Evolutionary conservation across 495 filamentous ascomycete genomes (phyloP).

Genomic region (Cetradonia linearis): DNA sequence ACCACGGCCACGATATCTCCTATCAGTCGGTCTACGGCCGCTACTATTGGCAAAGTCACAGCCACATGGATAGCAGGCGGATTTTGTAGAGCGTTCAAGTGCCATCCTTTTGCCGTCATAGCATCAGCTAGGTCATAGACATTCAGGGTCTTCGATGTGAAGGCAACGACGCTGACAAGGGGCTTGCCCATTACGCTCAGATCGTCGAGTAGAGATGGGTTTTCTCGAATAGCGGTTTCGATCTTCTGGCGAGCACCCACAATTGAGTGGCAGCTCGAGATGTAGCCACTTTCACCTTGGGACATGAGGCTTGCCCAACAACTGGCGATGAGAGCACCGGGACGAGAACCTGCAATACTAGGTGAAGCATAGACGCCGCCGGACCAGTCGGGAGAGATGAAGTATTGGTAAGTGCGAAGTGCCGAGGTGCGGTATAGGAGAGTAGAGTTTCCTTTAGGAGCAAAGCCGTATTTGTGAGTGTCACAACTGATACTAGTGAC

Average conservation of each 20-base stretch:
- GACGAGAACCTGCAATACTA: constrained; percentile 78
- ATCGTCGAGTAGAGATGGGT: constrained; percentile 55
- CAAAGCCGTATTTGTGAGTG: constrained; percentile 98
- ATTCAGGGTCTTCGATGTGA: constrained; percentile 64
- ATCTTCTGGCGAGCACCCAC: constrained; percentile 81
- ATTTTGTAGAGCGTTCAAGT: constrained; percentile 85
- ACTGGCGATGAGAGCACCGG: constrained; percentile 85
- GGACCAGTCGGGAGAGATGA: constrained; percentile 87
- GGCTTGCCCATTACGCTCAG: constrained; percentile 76
- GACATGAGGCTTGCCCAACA: constrained; percentile 88
- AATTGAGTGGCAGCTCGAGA: constrained; percentile 72
- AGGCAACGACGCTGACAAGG: constrained; percentile 82
- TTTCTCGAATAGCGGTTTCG: constrained; percentile 57
- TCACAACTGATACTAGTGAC: constrained; percentile 94
- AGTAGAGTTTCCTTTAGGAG: constrained; percentile 90
- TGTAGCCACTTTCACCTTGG: constrained; percentile 82
- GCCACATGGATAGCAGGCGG: constrained; percentile 94
- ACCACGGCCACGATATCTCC: constrained; percentile 68
- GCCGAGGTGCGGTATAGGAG: constrained; percentile 74
- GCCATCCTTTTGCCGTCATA: constrained; percentile 78
- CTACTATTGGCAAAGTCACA: constrained; percentile 82
- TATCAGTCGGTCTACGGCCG: constrained; percentile 65
- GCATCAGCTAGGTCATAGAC: constrained; percentile 83
- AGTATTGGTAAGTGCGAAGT: constrained; percentile 85
- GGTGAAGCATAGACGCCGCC: constrained; percentile 95